These are phyloP conservation scores for Cantharellus cinnabarinus DNA, from an alignment of 768 basidiomycete species.

Conservation along the genomic window DNA sequence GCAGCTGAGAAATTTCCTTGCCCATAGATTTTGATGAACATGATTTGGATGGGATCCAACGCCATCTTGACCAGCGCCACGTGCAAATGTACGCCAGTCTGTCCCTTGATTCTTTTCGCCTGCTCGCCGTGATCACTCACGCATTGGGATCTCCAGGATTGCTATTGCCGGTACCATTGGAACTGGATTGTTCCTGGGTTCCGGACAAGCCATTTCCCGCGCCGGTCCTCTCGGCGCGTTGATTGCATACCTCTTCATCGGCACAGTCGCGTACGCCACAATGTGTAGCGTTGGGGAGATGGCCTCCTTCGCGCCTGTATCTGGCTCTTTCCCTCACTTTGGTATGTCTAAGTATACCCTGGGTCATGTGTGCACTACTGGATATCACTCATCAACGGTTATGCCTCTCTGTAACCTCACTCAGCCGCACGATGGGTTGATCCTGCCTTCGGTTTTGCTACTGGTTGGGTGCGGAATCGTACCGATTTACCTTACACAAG, in stretches of 20 bases:
- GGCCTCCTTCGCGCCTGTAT: conserved; percentile 61
- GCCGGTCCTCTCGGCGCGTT: conserved; percentile 51
- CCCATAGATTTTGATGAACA: conserved; percentile 27
- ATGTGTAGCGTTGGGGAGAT: conserved; percentile 55
- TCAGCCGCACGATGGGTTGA: conserved; percentile 11
- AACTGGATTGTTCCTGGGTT: conserved; percentile 54
- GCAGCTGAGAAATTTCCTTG: background rate
- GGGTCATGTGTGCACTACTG: too few relatives aligned
- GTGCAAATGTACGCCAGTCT: conserved; percentile 34
- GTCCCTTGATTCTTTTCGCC: background rate
- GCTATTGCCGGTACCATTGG: conserved; percentile 29
- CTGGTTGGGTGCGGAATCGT: conserved; percentile 5
- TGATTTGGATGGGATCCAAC: conserved; percentile 50
- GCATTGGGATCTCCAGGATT: conserved; percentile 28
- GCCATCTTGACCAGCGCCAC: conserved; percentile 55
- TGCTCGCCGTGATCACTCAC: conserved; percentile 15
- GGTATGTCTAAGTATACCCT: conserved; percentile 7
- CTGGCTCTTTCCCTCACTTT: conserved; percentile 63
- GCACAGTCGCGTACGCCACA: conserved; percentile 44
- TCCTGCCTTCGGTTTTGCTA: conserved; percentile 17
- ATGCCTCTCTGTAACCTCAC: too few relatives aligned
- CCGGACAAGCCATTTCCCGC: conserved; percentile 35
- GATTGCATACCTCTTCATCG: conserved; percentile 27
- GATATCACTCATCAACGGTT: too few relatives aligned
- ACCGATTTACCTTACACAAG: too few relatives aligned